Percentiles rank a stretch among this genome's conserved stretches.
Conservation (phyloP, 2,329 filamentous ascomycete genomes). For the Penicillium concentricum region DNA sequence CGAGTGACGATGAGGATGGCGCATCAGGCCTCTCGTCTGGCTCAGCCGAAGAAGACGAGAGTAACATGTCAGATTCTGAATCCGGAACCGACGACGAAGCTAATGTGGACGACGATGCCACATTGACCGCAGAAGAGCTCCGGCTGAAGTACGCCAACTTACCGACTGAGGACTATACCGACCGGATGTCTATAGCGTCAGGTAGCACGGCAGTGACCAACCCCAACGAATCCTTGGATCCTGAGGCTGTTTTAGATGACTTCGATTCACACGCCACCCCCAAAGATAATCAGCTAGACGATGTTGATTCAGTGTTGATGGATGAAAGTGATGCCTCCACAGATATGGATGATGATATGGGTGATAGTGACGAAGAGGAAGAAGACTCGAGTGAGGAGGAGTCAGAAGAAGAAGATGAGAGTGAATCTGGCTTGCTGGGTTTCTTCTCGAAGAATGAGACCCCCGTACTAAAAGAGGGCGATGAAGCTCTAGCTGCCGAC, state of each 20-base stretch:
- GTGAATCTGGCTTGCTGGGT: slow-evolving; percentile 45
- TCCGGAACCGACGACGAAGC: slow-evolving; percentile 44
- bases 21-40: slow-evolving; percentile 49
- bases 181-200: slow-evolving; percentile 27
- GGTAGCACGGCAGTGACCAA: slow-evolving; percentile 20
- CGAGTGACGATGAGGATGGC: slow-evolving; percentile 53
- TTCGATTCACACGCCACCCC: slow-evolving; percentile 19
- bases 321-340: slow-evolving; percentile 49
- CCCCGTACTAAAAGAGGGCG: slow-evolving; percentile 21
- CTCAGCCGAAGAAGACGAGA: slow-evolving; percentile 58
- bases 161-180: slow-evolving; percentile 24
- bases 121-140: slow-evolving; percentile 48
- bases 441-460: slow-evolving; percentile 49
- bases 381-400: slow-evolving; percentile 55
- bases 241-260: slow-evolving; percentile 22
- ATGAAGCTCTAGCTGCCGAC: slow-evolving; percentile 24
- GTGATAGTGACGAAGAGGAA: slow-evolving; percentile 46
- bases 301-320: slow-evolving; percentile 46
- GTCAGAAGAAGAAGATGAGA: slow-evolving; percentile 40
- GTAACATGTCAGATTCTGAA: slow-evolving; percentile 49
- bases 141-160: slow-evolving; percentile 49
- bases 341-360: slow-evolving; percentile 51
- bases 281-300: slow-evolving; percentile 39
- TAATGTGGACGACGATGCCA: slow-evolving; percentile 44
- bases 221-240: slow-evolving; percentile 19